phyloP scores from a whole-genome alignment of 2,329 filamentous ascomycete genomes.

The Colletotrichum sp. region DNA sequence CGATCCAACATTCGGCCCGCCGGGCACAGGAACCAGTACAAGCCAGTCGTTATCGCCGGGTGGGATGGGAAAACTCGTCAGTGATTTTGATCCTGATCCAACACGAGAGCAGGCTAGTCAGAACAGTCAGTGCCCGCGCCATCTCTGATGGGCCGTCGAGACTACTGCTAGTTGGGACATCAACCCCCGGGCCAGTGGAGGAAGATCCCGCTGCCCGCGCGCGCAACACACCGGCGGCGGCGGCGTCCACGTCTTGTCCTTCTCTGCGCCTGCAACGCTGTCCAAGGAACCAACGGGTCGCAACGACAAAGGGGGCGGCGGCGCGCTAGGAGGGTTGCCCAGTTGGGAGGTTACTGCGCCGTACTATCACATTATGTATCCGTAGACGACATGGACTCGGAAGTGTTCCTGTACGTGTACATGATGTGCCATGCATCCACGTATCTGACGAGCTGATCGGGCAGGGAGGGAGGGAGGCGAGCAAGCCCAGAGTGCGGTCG shows the following conservation, averaged over 20 bases:
- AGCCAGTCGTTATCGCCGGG: constrained; percentile 5
- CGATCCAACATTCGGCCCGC: constrained; percentile 4
- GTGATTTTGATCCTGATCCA: not conserved
- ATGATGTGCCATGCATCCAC: not conserved
- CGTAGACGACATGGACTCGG: not conserved
- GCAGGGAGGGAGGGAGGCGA: not conserved
- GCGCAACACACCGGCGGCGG: not conserved
- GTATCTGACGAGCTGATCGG: not conserved
- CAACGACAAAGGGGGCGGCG: not conserved
- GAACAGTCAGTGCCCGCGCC: not conserved
- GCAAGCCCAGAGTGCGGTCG: not conserved
- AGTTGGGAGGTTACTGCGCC: not conserved
- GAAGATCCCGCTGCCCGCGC: constrained; percentile 7
- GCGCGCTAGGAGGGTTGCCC: not conserved
- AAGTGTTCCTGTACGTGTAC: not conserved
- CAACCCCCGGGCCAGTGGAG: not conserved
- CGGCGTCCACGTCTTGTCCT: not conserved
- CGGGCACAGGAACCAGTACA: not conserved
- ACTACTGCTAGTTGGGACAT: not conserved
- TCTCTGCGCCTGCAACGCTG: not conserved
- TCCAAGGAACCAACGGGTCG: not conserved
- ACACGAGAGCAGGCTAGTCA: constrained; percentile 1
- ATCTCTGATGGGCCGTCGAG: not conserved
- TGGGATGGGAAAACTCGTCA: not conserved
- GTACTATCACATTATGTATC: not conserved